phyloP scores from a whole-genome alignment of 2,329 filamentous ascomycete genomes.

The Trichoderma citrinoviride region DNA sequence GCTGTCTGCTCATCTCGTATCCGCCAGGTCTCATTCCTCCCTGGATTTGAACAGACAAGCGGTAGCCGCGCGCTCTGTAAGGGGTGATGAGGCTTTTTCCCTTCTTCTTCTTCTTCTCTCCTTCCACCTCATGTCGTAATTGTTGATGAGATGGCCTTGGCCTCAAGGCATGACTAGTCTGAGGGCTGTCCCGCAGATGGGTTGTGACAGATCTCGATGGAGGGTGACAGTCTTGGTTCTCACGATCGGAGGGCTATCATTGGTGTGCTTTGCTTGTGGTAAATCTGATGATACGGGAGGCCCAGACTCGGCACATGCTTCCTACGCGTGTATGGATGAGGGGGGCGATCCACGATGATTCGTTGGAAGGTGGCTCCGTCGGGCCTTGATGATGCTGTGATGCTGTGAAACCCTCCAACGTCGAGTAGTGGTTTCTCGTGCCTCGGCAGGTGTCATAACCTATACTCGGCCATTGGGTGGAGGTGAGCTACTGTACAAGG shows the following conservation, averaged over 20 bases:
- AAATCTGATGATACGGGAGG: not conserved
- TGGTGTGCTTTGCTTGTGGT: not conserved
- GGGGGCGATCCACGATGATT: not conserved
- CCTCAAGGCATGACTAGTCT: not conserved
- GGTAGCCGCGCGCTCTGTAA: not conserved
- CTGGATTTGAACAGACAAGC: not conserved
- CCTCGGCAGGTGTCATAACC: not conserved
- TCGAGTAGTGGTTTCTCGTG: not conserved
- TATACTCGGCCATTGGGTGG: not conserved
- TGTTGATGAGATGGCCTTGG: not conserved
- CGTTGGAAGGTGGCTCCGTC: not conserved
- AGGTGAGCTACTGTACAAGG: no score
- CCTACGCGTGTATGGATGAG: not conserved
- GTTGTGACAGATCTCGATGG: not conserved
- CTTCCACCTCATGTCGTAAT: no score
- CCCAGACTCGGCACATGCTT: not conserved
- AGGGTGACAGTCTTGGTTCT: not conserved
- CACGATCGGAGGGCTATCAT: not conserved
- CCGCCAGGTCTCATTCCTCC: not conserved
- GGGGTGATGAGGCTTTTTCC: not conserved
- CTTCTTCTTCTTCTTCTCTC: not conserved
- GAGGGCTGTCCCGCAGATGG: not conserved
- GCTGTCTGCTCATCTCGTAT: not conserved
- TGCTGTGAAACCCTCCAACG: not conserved
- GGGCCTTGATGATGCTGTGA: not conserved